Base-by-base conservation (phyloP, 441 rosid species). In the Macaranga tanarius region DNA sequence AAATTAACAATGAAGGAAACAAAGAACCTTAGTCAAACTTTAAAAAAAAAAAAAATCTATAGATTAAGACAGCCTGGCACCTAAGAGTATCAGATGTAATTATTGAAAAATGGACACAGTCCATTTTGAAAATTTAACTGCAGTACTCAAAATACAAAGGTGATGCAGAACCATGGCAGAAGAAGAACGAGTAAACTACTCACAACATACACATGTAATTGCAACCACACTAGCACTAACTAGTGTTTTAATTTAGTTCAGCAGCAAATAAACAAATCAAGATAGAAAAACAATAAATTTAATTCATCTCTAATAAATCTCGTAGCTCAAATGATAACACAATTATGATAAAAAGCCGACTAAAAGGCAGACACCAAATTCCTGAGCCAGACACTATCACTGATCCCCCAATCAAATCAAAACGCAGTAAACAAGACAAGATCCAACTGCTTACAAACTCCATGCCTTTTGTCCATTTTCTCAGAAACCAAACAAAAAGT, bases 341-440 rank as follows among this genome's bases (percentile, higher is more conserved):
- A 67, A 68, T 62, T 19, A 17, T 13, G 10, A 56, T 20, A 60
- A 26, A 54, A 69, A 25, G 19, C 75, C 63, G 70, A 31, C 38
- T 26, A 50, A 56, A 59, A 77, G 38, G 77, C 76, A 73, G 28
- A 64, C 62, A 19, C 58, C 52, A 19, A 28, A 86, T 80, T 84
- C 55, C 73, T 25, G 15, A 65, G 51, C 45, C 55, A 40, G 25
- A 22, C 34, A 25, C 31, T 34, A 71, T 69, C 64, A 19, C 47
- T 26, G 56, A 40, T 42, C 31, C 58, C 55, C 55, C 34, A 56
- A 45, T 72, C 57, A 63, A 77, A 67, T 51, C 44, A 67, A 54
- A 64, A 20, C 52, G 25, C 63, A 71, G 54, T 23, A 59, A 72
- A 64, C 58, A 75, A 69, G 31, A 73, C 75, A 77, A 77, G 79